Conservation (phyloP, 371 early-diverging fungal genomes). For the Neoconidiobolus thromboides region DNA sequence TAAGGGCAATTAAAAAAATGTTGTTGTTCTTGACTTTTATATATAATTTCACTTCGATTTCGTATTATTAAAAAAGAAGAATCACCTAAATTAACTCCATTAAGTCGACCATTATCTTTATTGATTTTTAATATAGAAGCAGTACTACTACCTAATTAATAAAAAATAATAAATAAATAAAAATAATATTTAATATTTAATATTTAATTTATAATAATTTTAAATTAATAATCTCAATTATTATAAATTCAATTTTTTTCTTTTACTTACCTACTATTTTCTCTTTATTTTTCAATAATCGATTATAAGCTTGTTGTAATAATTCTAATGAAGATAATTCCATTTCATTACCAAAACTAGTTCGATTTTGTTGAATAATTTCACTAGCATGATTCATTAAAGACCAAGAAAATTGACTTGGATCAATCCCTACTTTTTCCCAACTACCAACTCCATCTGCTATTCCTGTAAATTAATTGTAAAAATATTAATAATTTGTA, state of each 20-base stretch:
- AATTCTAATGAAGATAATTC: conserved; percentile 22
- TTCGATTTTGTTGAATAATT: conserved; percentile 17
- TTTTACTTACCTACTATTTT: conserved; percentile 21
- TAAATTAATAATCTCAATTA: no score
- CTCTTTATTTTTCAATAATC: conserved; percentile 15
- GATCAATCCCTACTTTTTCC: conserved; percentile 6
- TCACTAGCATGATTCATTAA: conserved; percentile 43
- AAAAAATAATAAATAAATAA: no score
- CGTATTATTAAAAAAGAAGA: conserved; percentile 39
- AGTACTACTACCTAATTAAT: conserved; percentile 25
- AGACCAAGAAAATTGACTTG: conserved; percentile 8
- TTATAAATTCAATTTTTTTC: no score
- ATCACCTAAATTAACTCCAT: conserved; percentile 40
- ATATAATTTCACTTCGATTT: conserved; percentile 26
- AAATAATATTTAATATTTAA: no score
- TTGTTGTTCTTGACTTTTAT: conserved; percentile 40
- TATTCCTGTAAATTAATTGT: background rate
- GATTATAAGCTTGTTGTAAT: conserved; percentile 27
- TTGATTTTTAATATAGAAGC: conserved; percentile 40
- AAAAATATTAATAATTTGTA: no score
- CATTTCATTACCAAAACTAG: conserved; percentile 11
- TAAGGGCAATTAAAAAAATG: conserved; percentile 57
- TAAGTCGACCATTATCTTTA: conserved; percentile 34
- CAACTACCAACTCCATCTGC: conserved; percentile 6
- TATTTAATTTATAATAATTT: no score